Percentiles rank a stretch among this genome's conserved stretches.
Conservation (phyloP, 2,329 filamentous ascomycete species). For the Phialophora macrospora region DNA sequence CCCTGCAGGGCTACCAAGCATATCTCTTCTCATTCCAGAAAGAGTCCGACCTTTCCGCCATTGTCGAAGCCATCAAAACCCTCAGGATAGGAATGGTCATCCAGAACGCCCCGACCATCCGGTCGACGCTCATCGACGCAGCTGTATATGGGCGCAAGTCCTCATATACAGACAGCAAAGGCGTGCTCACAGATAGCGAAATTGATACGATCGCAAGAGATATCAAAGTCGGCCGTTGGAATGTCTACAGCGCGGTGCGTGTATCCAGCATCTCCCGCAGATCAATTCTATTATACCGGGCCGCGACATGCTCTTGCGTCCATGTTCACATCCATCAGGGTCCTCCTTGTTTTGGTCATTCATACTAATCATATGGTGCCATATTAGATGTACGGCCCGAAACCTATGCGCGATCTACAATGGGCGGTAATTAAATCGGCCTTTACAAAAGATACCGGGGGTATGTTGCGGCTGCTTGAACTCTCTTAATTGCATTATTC, state of each 20-base stretch:
- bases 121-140: slow-evolving; percentile 13
- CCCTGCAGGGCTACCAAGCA: slow-evolving; percentile 21
- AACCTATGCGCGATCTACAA: slow-evolving; percentile 15
- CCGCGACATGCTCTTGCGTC: too few relatives aligned
- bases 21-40: slow-evolving; percentile 32
- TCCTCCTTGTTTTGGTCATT: too few relatives aligned
- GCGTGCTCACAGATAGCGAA: background rate
- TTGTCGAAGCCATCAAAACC: slow-evolving; percentile 15
- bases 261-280: too few relatives aligned
- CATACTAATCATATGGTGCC: slow-evolving; percentile 1
- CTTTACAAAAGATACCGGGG: slow-evolving; percentile 12
- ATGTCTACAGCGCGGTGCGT: background rate
- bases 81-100: slow-evolving; percentile 17
- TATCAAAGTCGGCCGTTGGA: slow-evolving; percentile 16
- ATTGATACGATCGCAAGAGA: slow-evolving; percentile 7
- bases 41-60: slow-evolving; percentile 12
- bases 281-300: too few relatives aligned
- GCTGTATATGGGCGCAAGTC: slow-evolving; percentile 12
- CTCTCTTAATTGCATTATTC: background rate
- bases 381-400: slow-evolving; percentile 12
- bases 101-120: slow-evolving; percentile 14
- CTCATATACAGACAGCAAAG: slow-evolving; percentile 9
- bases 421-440: slow-evolving; percentile 15
- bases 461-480: slow-evolving; percentile 3
- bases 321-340: too few relatives aligned